A percentile compares a stretch with the other conserved stretches of the same genome.
These are phyloP conservation scores for Daedaleopsis nitida DNA, from an alignment of 768 basidiomycete genomes.

Conservation along the genomic window DNA sequence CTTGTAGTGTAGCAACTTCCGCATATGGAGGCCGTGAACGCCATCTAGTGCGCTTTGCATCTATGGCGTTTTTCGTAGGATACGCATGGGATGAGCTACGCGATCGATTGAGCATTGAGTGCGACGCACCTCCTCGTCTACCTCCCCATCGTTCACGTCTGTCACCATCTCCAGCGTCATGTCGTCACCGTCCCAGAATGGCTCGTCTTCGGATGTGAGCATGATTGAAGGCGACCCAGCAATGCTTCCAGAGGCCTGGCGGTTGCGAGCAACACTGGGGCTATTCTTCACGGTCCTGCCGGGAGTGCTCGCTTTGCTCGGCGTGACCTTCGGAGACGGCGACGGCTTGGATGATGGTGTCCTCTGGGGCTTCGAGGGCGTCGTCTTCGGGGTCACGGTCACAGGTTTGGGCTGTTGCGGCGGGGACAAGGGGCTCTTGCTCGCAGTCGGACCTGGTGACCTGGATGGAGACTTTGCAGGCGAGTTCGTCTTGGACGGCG, in stretches of 20 bases:
- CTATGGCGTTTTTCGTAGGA: slow-evolving; percentile 28
- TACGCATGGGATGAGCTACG: neutral
- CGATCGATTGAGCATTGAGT: neutral
- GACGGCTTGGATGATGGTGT: slow-evolving; percentile 18
- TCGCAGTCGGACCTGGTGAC: neutral
- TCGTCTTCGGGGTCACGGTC: slow-evolving; percentile 19
- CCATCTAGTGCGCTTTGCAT: slow-evolving; percentile 46
- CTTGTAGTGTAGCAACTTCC: slow-evolving; percentile 73
- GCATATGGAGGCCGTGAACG: slow-evolving; percentile 44
- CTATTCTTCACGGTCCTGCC: slow-evolving; percentile 19
- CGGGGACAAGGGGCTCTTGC: slow-evolving; percentile 5
- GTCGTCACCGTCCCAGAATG: slow-evolving; percentile 53
- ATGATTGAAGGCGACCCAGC: slow-evolving; percentile 30
- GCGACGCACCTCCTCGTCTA: slow-evolving; percentile 68
- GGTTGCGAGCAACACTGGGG: slow-evolving; percentile 15
- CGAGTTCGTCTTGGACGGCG: slow-evolving; percentile 9
- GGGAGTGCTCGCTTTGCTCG: slow-evolving; percentile 17
- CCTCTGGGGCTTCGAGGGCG: slow-evolving; percentile 21
- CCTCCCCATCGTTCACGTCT: slow-evolving; percentile 65
- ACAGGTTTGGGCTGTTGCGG: slow-evolving; percentile 11
- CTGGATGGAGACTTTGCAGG: neutral
- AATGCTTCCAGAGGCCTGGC: slow-evolving; percentile 18
- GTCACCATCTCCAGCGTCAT: slow-evolving; percentile 77
- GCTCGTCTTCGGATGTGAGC: slow-evolving; percentile 32
- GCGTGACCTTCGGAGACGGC: slow-evolving; percentile 22